phyloP scores from a whole-genome alignment of 2,329 filamentous ascomycete genomes.

The Ophiostoma sp. region DNA sequence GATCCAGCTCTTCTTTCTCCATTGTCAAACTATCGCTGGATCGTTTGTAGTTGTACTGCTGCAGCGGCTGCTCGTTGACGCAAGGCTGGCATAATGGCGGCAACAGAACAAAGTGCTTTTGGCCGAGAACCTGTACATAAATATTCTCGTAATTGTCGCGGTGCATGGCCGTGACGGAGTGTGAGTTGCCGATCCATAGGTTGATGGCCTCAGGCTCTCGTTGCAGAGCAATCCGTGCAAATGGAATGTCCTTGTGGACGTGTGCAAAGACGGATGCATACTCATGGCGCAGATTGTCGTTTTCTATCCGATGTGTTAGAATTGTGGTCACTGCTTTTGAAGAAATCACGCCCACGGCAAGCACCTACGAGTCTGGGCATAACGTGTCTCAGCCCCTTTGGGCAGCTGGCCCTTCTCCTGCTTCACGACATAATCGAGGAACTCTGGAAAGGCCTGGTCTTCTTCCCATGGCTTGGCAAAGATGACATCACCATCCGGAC shows the following conservation, averaged over 20 bases:
- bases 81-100: slow-evolving; percentile 70
- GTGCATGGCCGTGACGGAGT: slow-evolving; percentile 70
- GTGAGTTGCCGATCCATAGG: slow-evolving; percentile 76
- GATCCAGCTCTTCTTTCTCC: slow-evolving; percentile 29
- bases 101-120: slow-evolving; percentile 73
- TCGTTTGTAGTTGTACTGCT: slow-evolving; percentile 60
- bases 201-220: slow-evolving; percentile 73
- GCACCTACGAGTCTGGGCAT: slow-evolving; percentile 70
- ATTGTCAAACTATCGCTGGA: slow-evolving; percentile 33
- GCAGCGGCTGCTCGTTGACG: slow-evolving; percentile 63
- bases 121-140: slow-evolving; percentile 72
- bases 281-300: slow-evolving; percentile 77
- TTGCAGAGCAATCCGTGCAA: slow-evolving; percentile 69
- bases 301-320: slow-evolving; percentile 51
- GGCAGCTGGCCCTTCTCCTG: slow-evolving; percentile 52
- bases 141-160: slow-evolving; percentile 86
- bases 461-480: slow-evolving; percentile 75
- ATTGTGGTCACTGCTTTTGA: background rate
- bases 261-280: slow-evolving; percentile 64
- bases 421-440: slow-evolving; percentile 60
- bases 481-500: slow-evolving; percentile 41
- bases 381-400: slow-evolving; percentile 55
- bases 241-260: slow-evolving; percentile 65
- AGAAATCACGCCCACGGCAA: background rate
- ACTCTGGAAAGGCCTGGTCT: slow-evolving; percentile 59